These are phyloP conservation scores for Chaetomidium leptoderma DNA, from an alignment of 495 filamentous ascomycete genomes.

Conservation along the genomic window DNA sequence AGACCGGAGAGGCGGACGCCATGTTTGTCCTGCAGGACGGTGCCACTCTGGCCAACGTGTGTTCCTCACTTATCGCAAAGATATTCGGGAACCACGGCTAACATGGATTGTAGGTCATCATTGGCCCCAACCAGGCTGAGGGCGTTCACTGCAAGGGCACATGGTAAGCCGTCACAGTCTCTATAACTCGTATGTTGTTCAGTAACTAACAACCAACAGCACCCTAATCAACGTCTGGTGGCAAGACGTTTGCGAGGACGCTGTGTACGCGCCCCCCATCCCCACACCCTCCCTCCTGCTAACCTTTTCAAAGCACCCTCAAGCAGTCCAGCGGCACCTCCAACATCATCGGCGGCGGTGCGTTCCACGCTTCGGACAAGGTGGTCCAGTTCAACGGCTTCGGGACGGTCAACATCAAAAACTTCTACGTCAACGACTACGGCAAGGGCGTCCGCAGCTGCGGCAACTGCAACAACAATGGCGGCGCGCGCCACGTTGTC, in stretches of 20 bases:
- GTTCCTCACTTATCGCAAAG: neutral
- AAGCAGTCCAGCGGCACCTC: constrained; percentile 24
- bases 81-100: neutral
- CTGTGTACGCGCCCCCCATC: constrained; percentile 24
- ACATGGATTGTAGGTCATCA: constrained; percentile 34
- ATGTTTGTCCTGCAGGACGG: constrained; percentile 49
- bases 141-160: constrained; percentile 49
- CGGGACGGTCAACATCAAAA: constrained; percentile 44
- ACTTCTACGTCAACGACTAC: constrained; percentile 48
- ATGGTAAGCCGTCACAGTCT: constrained; percentile 25
- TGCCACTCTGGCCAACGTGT: constrained; percentile 47
- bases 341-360: constrained; percentile 55
- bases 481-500: constrained; percentile 42
- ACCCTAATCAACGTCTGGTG: constrained; percentile 39
- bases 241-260: constrained; percentile 49
- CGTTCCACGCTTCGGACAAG: constrained; percentile 55
- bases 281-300: neutral
- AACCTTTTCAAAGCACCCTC: constrained; percentile 26
- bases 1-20: constrained; percentile 49
- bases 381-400: constrained; percentile 18
- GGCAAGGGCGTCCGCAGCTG: constrained; percentile 56
- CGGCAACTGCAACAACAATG: constrained; percentile 48
- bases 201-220: neutral
- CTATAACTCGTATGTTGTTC: neutral
- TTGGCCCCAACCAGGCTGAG: constrained; percentile 50